These are phyloP conservation scores for Amylostereum areolatum DNA, from an alignment of 1,284 basidiomycete species.

Conservation along the genomic window DNA sequence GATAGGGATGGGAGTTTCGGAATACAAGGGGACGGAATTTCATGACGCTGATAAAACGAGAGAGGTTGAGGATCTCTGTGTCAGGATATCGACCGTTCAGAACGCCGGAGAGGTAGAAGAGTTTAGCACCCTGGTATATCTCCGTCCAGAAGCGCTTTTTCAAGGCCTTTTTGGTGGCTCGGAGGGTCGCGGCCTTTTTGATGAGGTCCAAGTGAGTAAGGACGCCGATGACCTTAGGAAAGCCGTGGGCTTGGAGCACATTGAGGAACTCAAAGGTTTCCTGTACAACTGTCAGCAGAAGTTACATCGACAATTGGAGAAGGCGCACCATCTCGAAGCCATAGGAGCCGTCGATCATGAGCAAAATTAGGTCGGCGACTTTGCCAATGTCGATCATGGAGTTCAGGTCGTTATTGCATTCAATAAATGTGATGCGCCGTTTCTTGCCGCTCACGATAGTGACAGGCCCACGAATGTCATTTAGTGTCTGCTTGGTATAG, in stretches of 20 bases:
- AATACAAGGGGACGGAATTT: constrained; percentile 98
- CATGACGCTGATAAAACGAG: constrained; percentile 95
- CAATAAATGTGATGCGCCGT: constrained; percentile 89
- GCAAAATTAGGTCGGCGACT: constrained; percentile 90
- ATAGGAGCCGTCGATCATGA: constrained; percentile 98
- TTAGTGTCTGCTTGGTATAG: constrained; percentile 92
- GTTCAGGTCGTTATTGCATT: constrained; percentile 97
- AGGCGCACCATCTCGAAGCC: constrained; percentile 93
- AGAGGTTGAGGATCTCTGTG: constrained; percentile 92
- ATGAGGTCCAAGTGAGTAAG: constrained; percentile 97
- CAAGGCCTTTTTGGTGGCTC: constrained; percentile 89
- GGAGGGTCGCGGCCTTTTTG: constrained; percentile 86
- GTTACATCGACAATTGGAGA: background rate
- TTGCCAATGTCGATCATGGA: constrained; percentile 99
- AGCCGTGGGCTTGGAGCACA: constrained; percentile 93
- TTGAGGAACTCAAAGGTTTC: constrained; percentile 99
- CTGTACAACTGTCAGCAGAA: constrained; percentile 32
- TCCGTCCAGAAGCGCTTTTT: constrained; percentile 99
- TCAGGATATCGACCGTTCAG: constrained; percentile 98
- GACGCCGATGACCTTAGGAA: constrained; percentile 97
- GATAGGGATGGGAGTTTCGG: constrained; percentile 92
- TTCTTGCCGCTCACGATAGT: constrained; percentile 95
- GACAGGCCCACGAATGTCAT: constrained; percentile 88
- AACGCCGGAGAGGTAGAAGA: constrained; percentile 97
- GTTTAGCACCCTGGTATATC: constrained; percentile 97